Evolutionary conservation across 352 stramenopile species (phyloP).

Genomic region (Aphanomyces astaci): DNA sequence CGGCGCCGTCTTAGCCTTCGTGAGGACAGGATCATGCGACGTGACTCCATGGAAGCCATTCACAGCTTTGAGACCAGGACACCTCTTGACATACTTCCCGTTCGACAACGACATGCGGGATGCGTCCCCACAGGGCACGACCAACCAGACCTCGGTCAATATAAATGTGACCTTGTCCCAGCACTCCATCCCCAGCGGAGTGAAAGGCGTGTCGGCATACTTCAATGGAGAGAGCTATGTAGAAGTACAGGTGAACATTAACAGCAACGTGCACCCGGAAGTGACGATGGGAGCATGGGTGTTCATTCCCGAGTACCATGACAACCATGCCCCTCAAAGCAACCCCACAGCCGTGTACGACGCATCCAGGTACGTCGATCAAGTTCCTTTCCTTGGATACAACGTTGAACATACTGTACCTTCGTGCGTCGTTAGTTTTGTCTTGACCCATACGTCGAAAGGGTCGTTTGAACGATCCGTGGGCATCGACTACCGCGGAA

Average conservation of each 20-base stretch:
- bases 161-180: conserved; percentile 4
- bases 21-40: not conserved
- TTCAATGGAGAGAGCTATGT: conserved; percentile 19
- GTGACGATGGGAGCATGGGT: conserved; percentile 21
- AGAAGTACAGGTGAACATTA: conserved; percentile 8
- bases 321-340: not conserved
- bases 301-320: conserved; percentile 4
- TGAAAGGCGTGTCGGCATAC: not conserved
- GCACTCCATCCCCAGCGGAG: not conserved
- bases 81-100: conserved; percentile 16
- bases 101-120: conserved; percentile 3
- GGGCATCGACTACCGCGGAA: conserved; percentile 9
- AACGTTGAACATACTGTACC: not conserved
- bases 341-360: conserved; percentile 1
- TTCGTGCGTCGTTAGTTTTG: not conserved
- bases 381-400: too few relatives aligned
- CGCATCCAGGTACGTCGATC: not conserved
- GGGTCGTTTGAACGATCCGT: conserved; percentile 8
- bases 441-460: conserved; percentile 2
- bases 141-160: not conserved
- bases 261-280: conserved; percentile 5
- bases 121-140: not conserved
- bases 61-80: conserved; percentile 7
- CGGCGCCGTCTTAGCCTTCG: not conserved
- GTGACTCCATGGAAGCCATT: conserved; percentile 7